Percentiles rank a stretch among this genome's conserved stretches.
Conservation (phyloP, 352 stramenopile genomes). For the Phytophthora sp. region DNA sequence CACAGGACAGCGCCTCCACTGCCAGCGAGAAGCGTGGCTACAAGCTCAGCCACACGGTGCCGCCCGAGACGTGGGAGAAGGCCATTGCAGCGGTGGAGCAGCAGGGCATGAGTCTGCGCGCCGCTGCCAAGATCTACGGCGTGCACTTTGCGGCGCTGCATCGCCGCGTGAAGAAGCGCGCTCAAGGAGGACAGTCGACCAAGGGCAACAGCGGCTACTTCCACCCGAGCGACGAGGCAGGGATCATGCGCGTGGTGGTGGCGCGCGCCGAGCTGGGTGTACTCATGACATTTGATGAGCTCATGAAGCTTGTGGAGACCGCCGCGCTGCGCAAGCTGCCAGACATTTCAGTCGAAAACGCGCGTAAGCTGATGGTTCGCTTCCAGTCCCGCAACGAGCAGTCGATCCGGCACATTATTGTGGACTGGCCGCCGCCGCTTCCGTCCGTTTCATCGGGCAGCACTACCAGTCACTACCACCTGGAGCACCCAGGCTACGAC, state of each 20-base stretch:
- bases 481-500: constrained; percentile 27
- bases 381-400: constrained; percentile 62
- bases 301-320: constrained; percentile 62
- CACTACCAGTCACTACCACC: constrained; percentile 5
- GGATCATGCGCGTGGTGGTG: constrained; percentile 64
- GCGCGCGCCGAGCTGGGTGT: constrained; percentile 64
- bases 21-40: constrained; percentile 47
- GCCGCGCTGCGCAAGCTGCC: constrained; percentile 64
- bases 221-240: constrained; percentile 56
- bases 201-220: constrained; percentile 42
- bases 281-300: constrained; percentile 71
- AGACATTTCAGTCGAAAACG: constrained; percentile 62
- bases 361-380: constrained; percentile 47
- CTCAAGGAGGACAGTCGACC: constrained; percentile 20
- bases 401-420: constrained; percentile 56
- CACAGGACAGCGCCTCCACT: constrained; percentile 20
- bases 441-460: not conserved
- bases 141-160: constrained; percentile 67
- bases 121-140: constrained; percentile 47
- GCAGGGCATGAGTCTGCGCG: constrained; percentile 63
- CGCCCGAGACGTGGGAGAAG: constrained; percentile 61
- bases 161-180: constrained; percentile 61
- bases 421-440: constrained; percentile 40
- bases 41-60: constrained; percentile 60
- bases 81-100: constrained; percentile 61